phyloP scores from a whole-genome alignment of 768 basidiomycete species.

The Mycena vulgaris region DNA sequence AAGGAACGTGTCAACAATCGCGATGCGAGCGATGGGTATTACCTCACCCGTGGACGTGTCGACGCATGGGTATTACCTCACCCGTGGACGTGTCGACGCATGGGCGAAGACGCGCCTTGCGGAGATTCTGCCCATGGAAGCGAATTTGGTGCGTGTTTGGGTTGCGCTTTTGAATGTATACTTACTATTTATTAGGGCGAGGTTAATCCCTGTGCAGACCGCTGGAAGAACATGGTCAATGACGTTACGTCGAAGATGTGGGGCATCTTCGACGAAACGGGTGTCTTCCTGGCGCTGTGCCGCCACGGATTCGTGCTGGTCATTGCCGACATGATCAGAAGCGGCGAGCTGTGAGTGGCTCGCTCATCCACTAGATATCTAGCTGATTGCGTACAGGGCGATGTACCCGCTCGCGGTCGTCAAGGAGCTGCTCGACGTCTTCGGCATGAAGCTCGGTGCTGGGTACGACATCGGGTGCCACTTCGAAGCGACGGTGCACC shows the following conservation, averaged over 20 bases:
- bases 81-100: no score
- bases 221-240: conserved; percentile 28
- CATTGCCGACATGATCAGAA: no score
- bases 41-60: conserved; percentile 31
- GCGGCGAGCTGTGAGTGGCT: no score
- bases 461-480: no score
- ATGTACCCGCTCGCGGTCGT: conserved; percentile 6
- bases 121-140: conserved; percentile 2
- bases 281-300: no score
- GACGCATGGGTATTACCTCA: no score
- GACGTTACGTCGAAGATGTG: no score
- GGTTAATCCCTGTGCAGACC: conserved; percentile 34
- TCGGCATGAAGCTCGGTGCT: no score
- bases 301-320: no score
- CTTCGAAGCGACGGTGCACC: not conserved
- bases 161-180: not conserved
- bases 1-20: conserved; percentile 22
- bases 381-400: not conserved
- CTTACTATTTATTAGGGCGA: not conserved
- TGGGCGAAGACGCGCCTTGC: conserved; percentile 23
- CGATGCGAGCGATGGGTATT: conserved; percentile 20
- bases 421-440: no score
- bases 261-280: no score
- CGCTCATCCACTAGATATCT: conserved; percentile 1
- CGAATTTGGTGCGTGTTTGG: not conserved